These are phyloP conservation scores for Phlebiopsis flavidoalba DNA, from an alignment of 768 basidiomycete genomes.

Conservation along the genomic window DNA sequence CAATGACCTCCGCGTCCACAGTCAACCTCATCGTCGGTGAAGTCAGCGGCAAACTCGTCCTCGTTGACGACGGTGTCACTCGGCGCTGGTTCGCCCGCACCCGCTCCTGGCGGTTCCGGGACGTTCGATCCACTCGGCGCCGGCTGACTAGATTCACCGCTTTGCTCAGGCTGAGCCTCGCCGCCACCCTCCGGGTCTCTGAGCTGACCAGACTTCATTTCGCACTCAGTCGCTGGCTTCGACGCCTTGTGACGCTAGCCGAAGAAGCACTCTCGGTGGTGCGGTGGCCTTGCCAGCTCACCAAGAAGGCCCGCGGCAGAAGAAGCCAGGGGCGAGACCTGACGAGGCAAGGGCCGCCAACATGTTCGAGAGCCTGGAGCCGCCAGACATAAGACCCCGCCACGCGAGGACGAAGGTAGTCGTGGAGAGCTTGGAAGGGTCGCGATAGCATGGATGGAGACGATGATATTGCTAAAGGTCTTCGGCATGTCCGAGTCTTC, in stretches of 20 bases:
- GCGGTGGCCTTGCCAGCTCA: constrained; percentile 9
- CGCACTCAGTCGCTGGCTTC: constrained; percentile 80
- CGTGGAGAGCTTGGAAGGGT: constrained; percentile 96
- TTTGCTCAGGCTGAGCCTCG: background rate
- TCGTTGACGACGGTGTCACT: constrained; percentile 54
- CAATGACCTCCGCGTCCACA: constrained; percentile 81
- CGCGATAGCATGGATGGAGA: constrained; percentile 97
- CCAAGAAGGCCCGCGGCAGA: constrained; percentile 27
- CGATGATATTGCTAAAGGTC: constrained; percentile 83
- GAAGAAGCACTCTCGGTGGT: constrained; percentile 28
- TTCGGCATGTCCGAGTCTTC: constrained; percentile 88
- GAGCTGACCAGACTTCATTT: constrained; percentile 37
- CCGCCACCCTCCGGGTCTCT: constrained; percentile 11
- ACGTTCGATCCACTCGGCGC: constrained; percentile 14
- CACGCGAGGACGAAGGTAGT: constrained; percentile 90
- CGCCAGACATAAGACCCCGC: constrained; percentile 60
- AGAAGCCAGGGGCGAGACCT: constrained; percentile 54
- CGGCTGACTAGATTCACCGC: constrained; percentile 8
- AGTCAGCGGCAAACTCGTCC: constrained; percentile 67
- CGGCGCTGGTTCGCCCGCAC: constrained; percentile 33
- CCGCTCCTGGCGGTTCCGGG: background rate
- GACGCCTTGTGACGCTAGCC: constrained; percentile 47
- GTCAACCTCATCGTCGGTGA: constrained; percentile 85
- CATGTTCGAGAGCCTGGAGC: constrained; percentile 77
- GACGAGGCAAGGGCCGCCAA: constrained; percentile 84